Evolutionary conservation across 2,329 filamentous ascomycete genomes (phyloP), one percentile per base, ranked within the genome.

Genomic region (Ophidiomyces ophidiicola): DNA sequence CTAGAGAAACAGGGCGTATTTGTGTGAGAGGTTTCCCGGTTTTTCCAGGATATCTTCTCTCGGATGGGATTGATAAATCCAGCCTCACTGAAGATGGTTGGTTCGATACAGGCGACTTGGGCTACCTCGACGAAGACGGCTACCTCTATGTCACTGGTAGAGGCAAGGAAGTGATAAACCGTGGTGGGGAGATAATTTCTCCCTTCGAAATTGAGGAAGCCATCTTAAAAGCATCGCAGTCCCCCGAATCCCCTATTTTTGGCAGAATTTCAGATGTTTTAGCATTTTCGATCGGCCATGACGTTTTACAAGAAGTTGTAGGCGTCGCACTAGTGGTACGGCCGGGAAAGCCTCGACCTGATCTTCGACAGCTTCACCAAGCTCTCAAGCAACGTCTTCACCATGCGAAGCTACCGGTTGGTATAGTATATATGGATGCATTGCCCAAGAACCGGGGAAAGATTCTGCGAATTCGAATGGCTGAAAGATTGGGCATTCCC

Each of bases 131-230:
- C 28, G 34, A 37, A 11, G 34, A 4, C 24, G 24, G 21, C 15
- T 37, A 37, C n/a, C 34, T 37, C 34, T 37, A 37, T 17, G 28
- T 37, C 14, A 37, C 34, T 26, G 34, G 34, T 11, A 15, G 34
- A 18, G 28, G 34, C 14, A 37, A 37, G 28, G 34, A 37, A 28
- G 34, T 37, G 10, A 37, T 37, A 11, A 37, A 37, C 7, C 34
- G 34, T 15, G 34, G 34, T 2, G 34, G 34, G 12, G 34, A 37
- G 6, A 37, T 37, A 17, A 37, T 37, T 26, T 37, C 34, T 29
- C 34, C 34, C 1, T 19, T 37, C 4, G 34, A 37, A 18, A 26
- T 37, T 5, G 34, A 37, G 18, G 34, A 37, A 15, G 34, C 34
- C 19, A 37, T 37, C 20, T 19, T 37, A 3, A 26, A 24, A 14